Evolutionary conservation across 192 early-diverging fungal species (phyloP), one percentile per base, ranked within the genome.

Genomic region (Phlyctochytrium planicorne): DNA sequence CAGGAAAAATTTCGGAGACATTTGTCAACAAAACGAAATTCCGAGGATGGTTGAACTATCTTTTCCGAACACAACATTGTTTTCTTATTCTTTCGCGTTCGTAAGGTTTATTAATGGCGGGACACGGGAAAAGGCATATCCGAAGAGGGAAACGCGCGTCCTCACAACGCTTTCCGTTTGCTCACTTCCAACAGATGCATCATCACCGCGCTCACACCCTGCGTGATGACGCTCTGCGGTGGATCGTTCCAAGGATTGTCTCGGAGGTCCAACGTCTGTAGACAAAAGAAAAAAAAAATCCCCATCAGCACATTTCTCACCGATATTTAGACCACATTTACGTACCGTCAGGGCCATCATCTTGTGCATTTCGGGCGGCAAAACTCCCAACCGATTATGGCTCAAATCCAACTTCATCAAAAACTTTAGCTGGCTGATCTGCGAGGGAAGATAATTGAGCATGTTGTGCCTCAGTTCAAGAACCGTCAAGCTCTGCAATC

Each of bases 201-300:
- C n/a, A n/a, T n/a, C n/a, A n/a, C n/a, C n/a, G n/a, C n/a, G n/a
- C n/a, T n/a, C n/a, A n/a, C n/a, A n/a, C n/a, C n/a, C n/a, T n/a
- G n/a, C n/a, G n/a, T n/a, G n/a, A n/a, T n/a, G n/a, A 80, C 36
- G 52, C 63, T 30, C 47, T 78, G 79, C 10, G 79, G 79, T 2
- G 79, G 79, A 10, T 68, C 66, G 34, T 79, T 74, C 59, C 70
- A 80, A 14, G 79, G 79, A 36, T 80, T 80, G 30, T 75, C 79
- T 6, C 67, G 72, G 20, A 79, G 52, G 20, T 80, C 79, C 16
- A 80, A 31, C 0, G 72, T 69, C 75, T 79, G 63, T 25, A 33
- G 30, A 4, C 12, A 4, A 62, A 4, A 63, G 30, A 33, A 27
- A 59, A 52, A 68, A 1, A 65, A 12, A n/a, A n/a, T n/a, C n/a